These are phyloP conservation scores for Cercospora sp. DNA, from an alignment of 2,329 filamentous ascomycete species.

Conservation along the genomic window DNA sequence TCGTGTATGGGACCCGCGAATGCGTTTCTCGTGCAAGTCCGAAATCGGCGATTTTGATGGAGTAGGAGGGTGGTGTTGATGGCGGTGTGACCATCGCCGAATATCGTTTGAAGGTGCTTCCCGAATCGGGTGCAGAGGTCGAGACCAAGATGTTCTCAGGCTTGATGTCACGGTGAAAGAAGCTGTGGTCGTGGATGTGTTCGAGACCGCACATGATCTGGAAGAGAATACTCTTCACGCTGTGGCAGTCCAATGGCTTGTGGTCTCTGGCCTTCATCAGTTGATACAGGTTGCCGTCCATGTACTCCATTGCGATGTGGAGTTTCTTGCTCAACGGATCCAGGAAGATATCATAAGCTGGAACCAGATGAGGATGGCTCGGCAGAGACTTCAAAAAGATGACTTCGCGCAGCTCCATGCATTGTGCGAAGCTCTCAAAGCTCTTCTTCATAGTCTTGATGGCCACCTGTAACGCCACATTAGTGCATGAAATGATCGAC, in stretches of 20 bases:
- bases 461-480: conserved; percentile 66
- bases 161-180: conserved; percentile 99
- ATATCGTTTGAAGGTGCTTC: conserved; percentile 86
- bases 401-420: conserved; percentile 91
- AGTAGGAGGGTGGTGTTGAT: conserved; percentile 88
- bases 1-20: conserved; percentile 94
- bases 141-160: conserved; percentile 98
- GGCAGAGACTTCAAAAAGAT: conserved; percentile 92
- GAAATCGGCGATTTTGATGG: conserved; percentile 98
- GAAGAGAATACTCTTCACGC: conserved; percentile 96
- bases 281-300: conserved; percentile 99
- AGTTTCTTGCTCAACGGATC: conserved; percentile 95
- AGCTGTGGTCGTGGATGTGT: conserved; percentile 94
- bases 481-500: background rate
- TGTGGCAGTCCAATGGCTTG: conserved; percentile 84
- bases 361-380: conserved; percentile 87
- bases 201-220: conserved; percentile 96
- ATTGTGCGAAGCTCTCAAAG: conserved; percentile 87
- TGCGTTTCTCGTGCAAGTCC: conserved; percentile 96
- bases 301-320: conserved; percentile 98
- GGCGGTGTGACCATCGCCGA: conserved; percentile 91
- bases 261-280: conserved; percentile 98
- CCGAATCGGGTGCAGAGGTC: conserved; percentile 78
- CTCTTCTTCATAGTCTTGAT: conserved; percentile 99
- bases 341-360: conserved; percentile 95